These are phyloP conservation scores for Rhizophora apiculata DNA, from an alignment of 345 rosid genomes.

Conservation along the genomic window DNA sequence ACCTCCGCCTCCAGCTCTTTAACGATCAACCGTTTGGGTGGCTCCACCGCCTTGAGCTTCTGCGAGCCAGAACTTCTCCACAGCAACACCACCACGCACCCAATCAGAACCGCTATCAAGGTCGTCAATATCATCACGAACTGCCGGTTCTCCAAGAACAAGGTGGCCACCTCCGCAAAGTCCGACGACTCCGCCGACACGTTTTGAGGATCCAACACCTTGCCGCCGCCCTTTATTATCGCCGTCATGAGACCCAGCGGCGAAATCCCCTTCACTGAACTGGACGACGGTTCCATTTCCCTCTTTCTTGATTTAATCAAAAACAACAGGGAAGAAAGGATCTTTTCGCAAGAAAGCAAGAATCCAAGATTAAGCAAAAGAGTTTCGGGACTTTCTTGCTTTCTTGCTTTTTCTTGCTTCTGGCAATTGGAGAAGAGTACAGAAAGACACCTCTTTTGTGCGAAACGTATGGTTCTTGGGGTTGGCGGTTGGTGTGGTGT, in stretches of 20 bases:
- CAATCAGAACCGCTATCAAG: slow-evolving; percentile 79
- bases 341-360: not conserved
- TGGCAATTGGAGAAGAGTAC: too few species aligned
- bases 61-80: slow-evolving; percentile 60
- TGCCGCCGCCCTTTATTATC: slow-evolving; percentile 52
- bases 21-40: slow-evolving; percentile 53
- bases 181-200: slow-evolving; percentile 36
- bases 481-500: not conserved
- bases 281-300: slow-evolving; percentile 22
- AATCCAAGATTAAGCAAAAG: not conserved
- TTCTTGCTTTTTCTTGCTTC: too few species aligned
- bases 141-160: slow-evolving; percentile 58
- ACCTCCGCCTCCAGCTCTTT: not conserved
- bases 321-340: not conserved
- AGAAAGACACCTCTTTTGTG: too few species aligned
- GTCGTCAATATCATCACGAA: slow-evolving; percentile 73
- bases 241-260: slow-evolving; percentile 84
- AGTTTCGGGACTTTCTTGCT: not conserved
- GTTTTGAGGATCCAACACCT: slow-evolving; percentile 51
- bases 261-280: slow-evolving; percentile 42
- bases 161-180: slow-evolving; percentile 40
- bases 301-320: not conserved
- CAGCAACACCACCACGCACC: slow-evolving; percentile 69
- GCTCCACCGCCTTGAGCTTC: slow-evolving; percentile 18
- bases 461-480: not conserved